Evolutionary conservation across 2,329 filamentous ascomycete genomes (phyloP).

Genomic region (Penicillium sp.): DNA sequence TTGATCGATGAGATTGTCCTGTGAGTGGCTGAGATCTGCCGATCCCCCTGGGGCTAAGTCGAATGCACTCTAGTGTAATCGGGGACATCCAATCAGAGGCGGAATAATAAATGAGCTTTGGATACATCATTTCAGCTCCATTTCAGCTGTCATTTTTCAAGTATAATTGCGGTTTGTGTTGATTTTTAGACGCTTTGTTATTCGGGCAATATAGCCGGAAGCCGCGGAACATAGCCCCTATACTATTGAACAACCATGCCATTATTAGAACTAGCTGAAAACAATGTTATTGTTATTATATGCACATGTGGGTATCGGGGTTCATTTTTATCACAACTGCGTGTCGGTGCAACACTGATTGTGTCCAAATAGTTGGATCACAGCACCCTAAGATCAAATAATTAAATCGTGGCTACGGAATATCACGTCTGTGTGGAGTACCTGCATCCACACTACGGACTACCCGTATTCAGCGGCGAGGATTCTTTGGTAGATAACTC

Average conservation of each 20-base stretch:
- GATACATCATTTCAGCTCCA: slow-evolving; percentile 7
- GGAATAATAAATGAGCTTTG: not conserved
- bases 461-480: slow-evolving; percentile 17
- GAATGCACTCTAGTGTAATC: not conserved
- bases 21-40: slow-evolving; percentile 11
- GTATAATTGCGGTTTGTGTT: not conserved
- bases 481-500: slow-evolving; percentile 26
- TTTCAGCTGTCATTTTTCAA: not conserved
- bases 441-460: not conserved
- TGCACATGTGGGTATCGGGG: not conserved
- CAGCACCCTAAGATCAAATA: no score
- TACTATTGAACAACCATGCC: not conserved
- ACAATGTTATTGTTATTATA: not conserved
- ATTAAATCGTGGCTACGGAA: not conserved
- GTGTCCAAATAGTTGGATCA: not conserved
- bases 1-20: not conserved
- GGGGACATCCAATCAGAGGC: not conserved
- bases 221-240: not conserved
- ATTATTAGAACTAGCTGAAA: not conserved
- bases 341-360: not conserved
- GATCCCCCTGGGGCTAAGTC: not conserved
- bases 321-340: not conserved
- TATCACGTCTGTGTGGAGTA: not conserved
- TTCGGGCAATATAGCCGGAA: not conserved
- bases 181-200: not conserved